A percentile compares a stretch with the other conserved stretches of the same genome.
Evolutionary conservation across 2,329 filamentous ascomycete genomes (phyloP).

Genomic region (Fusarium irregulare): DNA sequence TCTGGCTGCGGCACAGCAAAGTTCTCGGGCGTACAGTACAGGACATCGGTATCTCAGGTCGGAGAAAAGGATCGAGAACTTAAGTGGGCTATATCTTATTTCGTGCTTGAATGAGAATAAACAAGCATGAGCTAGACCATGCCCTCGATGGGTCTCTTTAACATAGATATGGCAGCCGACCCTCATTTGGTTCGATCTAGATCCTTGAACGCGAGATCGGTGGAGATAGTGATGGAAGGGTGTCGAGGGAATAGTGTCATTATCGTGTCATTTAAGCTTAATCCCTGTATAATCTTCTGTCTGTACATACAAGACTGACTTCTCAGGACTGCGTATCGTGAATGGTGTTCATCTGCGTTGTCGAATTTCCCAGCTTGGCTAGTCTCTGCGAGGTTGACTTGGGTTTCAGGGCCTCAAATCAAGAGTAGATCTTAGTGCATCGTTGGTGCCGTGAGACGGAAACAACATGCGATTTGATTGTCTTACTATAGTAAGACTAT

Average conservation of each 20-base stretch:
- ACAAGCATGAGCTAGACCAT: neutral
- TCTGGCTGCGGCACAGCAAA: slow-evolving; percentile 2
- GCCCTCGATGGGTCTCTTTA: neutral
- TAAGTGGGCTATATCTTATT: slow-evolving; percentile 8
- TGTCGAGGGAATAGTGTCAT: slow-evolving; percentile 1
- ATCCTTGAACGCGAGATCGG: neutral
- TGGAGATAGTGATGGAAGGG: neutral
- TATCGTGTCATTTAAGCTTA: neutral
- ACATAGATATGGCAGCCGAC: neutral
- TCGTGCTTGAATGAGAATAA: neutral
- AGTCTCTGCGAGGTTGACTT: neutral
- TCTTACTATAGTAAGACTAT: neutral
- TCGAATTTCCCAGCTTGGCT: neutral
- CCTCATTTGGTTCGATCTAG: neutral
- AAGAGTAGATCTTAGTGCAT: neutral
- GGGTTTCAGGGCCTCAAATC: slow-evolving; percentile 3
- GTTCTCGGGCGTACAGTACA: neutral
- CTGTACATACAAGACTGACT: neutral
- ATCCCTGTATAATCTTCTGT: neutral
- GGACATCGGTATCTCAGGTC: slow-evolving; percentile 2
- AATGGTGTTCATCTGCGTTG: neutral
- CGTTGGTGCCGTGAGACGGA: neutral
- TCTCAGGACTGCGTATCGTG: neutral
- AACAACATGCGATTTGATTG: neutral
- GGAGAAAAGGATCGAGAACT: slow-evolving; percentile 25